A percentile compares a stretch with the other conserved stretches of the same genome.
Evolutionary conservation across 1,139 yeast genomes (phyloP).

Genomic region (Suhomyces terraborum): DNA sequence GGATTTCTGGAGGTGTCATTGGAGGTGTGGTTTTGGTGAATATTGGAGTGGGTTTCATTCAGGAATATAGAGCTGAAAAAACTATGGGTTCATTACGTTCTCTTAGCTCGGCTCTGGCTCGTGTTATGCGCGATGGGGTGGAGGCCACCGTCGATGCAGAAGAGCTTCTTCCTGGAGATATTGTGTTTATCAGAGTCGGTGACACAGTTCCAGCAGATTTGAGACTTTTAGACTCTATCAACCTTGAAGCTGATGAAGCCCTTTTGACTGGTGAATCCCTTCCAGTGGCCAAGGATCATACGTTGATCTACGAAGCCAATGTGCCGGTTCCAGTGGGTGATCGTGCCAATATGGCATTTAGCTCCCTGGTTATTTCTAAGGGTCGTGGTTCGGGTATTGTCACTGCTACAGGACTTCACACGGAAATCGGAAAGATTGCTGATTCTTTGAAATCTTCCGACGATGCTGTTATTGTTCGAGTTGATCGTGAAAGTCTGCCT

Average conservation of each 20-base stretch:
- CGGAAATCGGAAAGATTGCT: constrained; percentile 81
- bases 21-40: constrained; percentile 69
- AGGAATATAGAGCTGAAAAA: constrained; percentile 73
- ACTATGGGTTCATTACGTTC: constrained; percentile 77
- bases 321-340: constrained; percentile 69
- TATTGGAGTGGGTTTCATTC: constrained; percentile 68
- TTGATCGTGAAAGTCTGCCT: constrained; percentile 21
- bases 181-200: constrained; percentile 66
- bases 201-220: constrained; percentile 82
- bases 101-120: constrained; percentile 72
- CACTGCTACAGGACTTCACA: constrained; percentile 64
- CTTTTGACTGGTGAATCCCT: constrained; percentile 79
- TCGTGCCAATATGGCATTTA: constrained; percentile 69
- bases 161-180: constrained; percentile 79
- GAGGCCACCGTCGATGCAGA: constrained; percentile 62
- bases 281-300: constrained; percentile 63
- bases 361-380: constrained; percentile 71
- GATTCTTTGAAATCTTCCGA: constrained; percentile 50
- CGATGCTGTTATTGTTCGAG: constrained; percentile 27
- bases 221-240: constrained; percentile 59
- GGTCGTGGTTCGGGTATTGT: constrained; percentile 78
- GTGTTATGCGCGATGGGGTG: constrained; percentile 64
- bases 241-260: constrained; percentile 82
- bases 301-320: constrained; percentile 39
- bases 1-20: constrained; percentile 85